phyloP scores from a whole-genome alignment of 106 monocot genomes.

The Dendrobium chrysotoxum region DNA sequence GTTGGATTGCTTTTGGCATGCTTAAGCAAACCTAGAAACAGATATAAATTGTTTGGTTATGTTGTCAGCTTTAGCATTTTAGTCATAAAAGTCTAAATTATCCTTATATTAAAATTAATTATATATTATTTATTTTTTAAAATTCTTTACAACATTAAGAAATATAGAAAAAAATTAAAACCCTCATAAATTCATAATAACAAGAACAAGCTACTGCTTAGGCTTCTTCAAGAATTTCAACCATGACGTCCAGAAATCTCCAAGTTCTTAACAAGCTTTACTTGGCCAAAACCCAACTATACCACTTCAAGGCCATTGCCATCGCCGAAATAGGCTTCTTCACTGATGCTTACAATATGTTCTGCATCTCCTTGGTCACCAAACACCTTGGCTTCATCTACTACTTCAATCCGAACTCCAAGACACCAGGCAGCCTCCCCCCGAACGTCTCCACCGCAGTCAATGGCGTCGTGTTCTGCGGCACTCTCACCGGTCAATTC shows the following conservation, averaged over 20 bases:
- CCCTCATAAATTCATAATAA: no score
- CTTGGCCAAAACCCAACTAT: conserved; percentile 77
- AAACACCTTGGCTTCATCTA: conserved; percentile 79
- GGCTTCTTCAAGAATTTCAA: neutral
- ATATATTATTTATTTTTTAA: no score
- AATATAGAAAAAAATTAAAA: no score
- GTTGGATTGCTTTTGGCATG: no score
- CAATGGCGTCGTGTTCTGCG: conserved; percentile 69
- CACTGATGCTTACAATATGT: conserved; percentile 95
- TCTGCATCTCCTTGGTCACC: conserved; percentile 84
- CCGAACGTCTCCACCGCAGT: conserved; percentile 45
- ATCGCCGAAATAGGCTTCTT: conserved; percentile 95
- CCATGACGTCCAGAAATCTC: conserved; percentile 14
- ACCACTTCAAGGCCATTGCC: conserved; percentile 81
- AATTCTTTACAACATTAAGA: no score
- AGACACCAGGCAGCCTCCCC: conserved; percentile 34
- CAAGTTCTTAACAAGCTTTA: conserved; percentile 42
- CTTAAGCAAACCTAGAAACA: no score
- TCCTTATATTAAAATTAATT: no score
- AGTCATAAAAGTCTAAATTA: no score
- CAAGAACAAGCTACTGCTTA: no score
- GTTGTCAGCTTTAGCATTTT: no score
- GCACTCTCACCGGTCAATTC: conserved; percentile 66
- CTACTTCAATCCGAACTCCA: conserved; percentile 17
- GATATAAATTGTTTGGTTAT: no score